A percentile compares a stretch with the other conserved stretches of the same genome.
phyloP scores from a whole-genome alignment of 352 stramenopile species.

The Phytophthora citricola region DNA sequence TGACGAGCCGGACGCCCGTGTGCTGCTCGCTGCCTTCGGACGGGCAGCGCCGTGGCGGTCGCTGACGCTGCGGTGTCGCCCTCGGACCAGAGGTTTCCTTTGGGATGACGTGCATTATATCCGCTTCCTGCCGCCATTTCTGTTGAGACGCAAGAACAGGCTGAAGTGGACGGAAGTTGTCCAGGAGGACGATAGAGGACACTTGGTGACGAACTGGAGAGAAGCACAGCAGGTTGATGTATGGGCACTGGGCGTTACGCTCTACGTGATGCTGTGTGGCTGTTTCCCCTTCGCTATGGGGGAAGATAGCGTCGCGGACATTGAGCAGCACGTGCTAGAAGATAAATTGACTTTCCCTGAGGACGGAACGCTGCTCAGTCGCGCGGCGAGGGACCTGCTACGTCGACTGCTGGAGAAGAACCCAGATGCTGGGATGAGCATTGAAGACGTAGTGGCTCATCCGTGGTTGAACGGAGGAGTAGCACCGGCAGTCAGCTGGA shows the following conservation, averaged over 20 bases:
- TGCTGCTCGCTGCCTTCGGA: slow-evolving; percentile 73
- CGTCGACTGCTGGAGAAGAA: slow-evolving; percentile 65
- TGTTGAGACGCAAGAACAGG: slow-evolving; percentile 38
- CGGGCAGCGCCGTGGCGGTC: slow-evolving; percentile 56
- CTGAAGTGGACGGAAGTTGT: slow-evolving; percentile 1
- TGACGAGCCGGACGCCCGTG: slow-evolving; percentile 62
- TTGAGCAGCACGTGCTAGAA: slow-evolving; percentile 33
- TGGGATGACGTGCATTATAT: slow-evolving; percentile 69
- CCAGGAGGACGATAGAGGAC: slow-evolving; percentile 19
- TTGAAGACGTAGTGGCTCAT: slow-evolving; percentile 66
- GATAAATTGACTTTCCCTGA: slow-evolving; percentile 44
- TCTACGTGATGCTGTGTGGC: slow-evolving; percentile 73
- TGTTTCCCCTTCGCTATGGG: slow-evolving; percentile 58
- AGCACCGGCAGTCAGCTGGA: slow-evolving; percentile 56
- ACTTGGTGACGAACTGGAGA: slow-evolving; percentile 49
- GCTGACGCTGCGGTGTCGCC: slow-evolving; percentile 35
- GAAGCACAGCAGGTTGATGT: slow-evolving; percentile 75
- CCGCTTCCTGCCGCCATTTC: slow-evolving; percentile 72
- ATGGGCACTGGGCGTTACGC: slow-evolving; percentile 77
- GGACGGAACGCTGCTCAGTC: slow-evolving; percentile 45
- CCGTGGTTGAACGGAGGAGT: slow-evolving; percentile 72
- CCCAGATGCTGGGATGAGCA: slow-evolving; percentile 49
- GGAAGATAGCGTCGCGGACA: slow-evolving; percentile 33
- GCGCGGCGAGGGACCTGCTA: slow-evolving; percentile 73
- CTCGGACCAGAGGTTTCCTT: slow-evolving; percentile 36